Percentiles rank a stretch among this genome's conserved stretches.
Evolutionary conservation across 257 asterid genomes (phyloP).

Genomic region (Cinchona pubescens): DNA sequence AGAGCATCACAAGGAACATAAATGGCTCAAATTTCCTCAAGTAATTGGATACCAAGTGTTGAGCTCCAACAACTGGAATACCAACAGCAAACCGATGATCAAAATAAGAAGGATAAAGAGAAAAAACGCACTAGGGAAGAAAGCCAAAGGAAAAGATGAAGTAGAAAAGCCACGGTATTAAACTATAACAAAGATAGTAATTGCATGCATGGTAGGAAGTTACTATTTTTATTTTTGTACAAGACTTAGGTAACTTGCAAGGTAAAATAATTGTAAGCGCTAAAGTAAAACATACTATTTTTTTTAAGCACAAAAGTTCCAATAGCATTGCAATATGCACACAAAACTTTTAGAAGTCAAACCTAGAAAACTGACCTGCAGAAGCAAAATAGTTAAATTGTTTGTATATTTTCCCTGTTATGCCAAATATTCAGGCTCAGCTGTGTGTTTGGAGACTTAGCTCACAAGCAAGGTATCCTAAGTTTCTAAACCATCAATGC

Average conservation of each 20-base stretch:
- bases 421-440: constrained; percentile 15
- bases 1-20: neutral
- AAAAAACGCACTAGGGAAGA: neutral
- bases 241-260: neutral
- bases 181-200: neutral
- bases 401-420: constrained; percentile 7
- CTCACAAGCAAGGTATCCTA: constrained; percentile 7
- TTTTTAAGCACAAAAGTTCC: neutral
- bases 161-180: neutral
- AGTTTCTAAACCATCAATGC: constrained; percentile 4
- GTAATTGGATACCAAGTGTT: neutral
- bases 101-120: neutral
- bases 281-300: neutral
- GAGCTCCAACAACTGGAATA: neutral
- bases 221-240: neutral
- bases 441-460: constrained; percentile 10
- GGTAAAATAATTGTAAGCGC: neutral
- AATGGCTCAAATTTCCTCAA: neutral
- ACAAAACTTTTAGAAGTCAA: neutral
- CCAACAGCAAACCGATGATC: neutral
- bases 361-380: neutral
- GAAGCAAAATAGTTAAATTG: neutral
- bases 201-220: neutral
- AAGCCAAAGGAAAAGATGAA: neutral
- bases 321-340: neutral